Conservation (phyloP, 805 yeast species). For the Kodamaea hsintzibuensis region DNA sequence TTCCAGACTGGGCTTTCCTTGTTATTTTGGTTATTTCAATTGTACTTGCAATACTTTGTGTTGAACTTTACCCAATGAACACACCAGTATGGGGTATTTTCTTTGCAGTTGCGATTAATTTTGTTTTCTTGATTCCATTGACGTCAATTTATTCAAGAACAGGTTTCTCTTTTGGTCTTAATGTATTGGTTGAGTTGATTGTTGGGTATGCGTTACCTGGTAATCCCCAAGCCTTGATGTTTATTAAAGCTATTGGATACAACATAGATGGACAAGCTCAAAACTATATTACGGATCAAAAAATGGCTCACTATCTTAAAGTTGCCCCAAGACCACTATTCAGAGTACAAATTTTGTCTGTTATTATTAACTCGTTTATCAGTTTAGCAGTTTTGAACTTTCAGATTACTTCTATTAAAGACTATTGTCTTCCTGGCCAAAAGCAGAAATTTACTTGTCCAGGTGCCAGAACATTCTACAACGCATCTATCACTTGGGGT, state of each 20-base stretch:
- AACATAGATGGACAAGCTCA: constrained; percentile 60
- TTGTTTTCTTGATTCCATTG: constrained; percentile 34
- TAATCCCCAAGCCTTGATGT: constrained; percentile 38
- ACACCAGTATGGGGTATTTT: constrained; percentile 41
- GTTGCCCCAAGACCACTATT: constrained; percentile 63
- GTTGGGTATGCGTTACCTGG: constrained; percentile 41
- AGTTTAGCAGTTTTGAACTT: constrained; percentile 24
- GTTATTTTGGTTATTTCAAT: constrained; percentile 27
- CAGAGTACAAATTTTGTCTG: constrained; percentile 31
- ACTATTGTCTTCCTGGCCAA: constrained; percentile 21
- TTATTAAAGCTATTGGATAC: constrained; percentile 60
- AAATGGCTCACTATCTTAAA: constrained; percentile 65
- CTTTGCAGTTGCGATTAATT: constrained; percentile 33
- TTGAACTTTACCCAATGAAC: constrained; percentile 30
- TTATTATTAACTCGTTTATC: constrained; percentile 21
- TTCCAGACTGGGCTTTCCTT: constrained; percentile 34
- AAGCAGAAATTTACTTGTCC: constrained; percentile 33
- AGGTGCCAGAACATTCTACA: constrained; percentile 38
- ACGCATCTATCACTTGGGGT: constrained; percentile 67
- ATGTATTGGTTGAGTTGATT: constrained; percentile 40
- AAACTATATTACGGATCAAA: constrained; percentile 55
- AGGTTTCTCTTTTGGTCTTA: constrained; percentile 34
- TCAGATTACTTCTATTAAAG: constrained; percentile 16
- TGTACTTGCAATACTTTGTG: constrained; percentile 33
- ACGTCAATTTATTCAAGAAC: constrained; percentile 30